Evolutionary conservation across 306 rosid genomes (phyloP).

Genomic region (Erythrophleum fordii): DNA sequence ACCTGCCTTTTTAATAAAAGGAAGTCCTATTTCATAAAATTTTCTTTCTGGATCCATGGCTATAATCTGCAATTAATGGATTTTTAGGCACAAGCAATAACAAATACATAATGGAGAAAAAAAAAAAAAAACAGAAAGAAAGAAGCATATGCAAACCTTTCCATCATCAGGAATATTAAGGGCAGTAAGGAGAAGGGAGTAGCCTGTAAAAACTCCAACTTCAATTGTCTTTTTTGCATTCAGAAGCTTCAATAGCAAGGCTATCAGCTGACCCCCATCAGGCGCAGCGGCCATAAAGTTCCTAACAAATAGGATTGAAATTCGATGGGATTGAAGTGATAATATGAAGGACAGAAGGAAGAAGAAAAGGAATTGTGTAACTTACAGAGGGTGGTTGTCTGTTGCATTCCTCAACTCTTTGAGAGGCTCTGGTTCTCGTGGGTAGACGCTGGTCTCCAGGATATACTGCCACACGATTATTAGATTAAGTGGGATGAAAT

Average conservation of each 20-base stretch:
- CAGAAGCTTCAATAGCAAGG: conserved; percentile 51
- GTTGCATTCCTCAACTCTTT: conserved; percentile 57
- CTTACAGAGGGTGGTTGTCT: conserved; percentile 50
- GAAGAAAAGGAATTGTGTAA: background rate
- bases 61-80: conserved; percentile 59
- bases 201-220: too few species aligned
- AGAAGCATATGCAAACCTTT: conserved; percentile 47
- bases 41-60: conserved; percentile 59
- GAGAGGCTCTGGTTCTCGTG: conserved; percentile 60
- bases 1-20: conserved; percentile 61
- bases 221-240: conserved; percentile 37
- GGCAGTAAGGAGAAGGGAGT: conserved; percentile 72
- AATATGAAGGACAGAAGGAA: background rate
- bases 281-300: conserved; percentile 47
- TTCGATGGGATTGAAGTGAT: background rate
- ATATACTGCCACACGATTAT: conserved; percentile 50
- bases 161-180: conserved; percentile 61
- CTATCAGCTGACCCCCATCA: conserved; percentile 56
- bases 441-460: conserved; percentile 67
- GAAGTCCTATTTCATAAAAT: conserved; percentile 60
- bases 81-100: background rate
- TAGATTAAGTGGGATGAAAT: background rate
- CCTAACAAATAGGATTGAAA: conserved; percentile 34
- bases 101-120: background rate
- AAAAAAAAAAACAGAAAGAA: background rate